phyloP scores from a whole-genome alignment of 2,329 filamentous ascomycete species.

The Diplodia scrobiculata region DNA sequence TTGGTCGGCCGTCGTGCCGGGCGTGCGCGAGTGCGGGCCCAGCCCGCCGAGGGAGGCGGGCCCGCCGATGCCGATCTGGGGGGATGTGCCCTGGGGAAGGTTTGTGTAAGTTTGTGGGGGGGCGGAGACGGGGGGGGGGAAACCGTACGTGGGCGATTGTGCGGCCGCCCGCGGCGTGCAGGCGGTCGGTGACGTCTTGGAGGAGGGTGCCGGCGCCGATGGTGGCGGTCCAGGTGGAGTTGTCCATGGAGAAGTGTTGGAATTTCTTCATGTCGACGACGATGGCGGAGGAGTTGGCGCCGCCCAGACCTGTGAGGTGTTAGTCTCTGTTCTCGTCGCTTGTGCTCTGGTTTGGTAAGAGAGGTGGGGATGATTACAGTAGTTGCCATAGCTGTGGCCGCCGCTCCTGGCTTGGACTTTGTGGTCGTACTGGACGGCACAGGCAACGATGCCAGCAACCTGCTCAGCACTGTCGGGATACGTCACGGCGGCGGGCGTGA shows the following conservation, averaged over 20 bases:
- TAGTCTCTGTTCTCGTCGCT: neutral
- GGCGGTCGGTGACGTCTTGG: constrained; percentile 41
- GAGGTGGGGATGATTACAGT: constrained; percentile 35
- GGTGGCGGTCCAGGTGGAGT: constrained; percentile 48
- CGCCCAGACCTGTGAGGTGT: constrained; percentile 47
- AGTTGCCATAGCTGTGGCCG: constrained; percentile 64
- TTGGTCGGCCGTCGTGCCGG: no score
- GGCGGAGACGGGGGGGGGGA: no score
- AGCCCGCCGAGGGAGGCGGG: no score
- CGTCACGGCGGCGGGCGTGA: constrained; percentile 58
- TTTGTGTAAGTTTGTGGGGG: no score
- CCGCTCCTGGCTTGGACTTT: constrained; percentile 65
- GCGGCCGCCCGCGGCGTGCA: constrained; percentile 42
- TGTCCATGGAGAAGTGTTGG: constrained; percentile 51
- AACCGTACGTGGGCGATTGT: constrained; percentile 52
- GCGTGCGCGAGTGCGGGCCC: no score
- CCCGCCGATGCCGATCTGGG: no score
- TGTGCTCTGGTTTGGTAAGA: neutral
- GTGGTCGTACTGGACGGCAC: constrained; percentile 54
- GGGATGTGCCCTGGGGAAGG: no score
- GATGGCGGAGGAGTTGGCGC: constrained; percentile 51
- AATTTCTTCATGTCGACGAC: constrained; percentile 56
- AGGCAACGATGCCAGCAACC: constrained; percentile 60
- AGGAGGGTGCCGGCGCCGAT: constrained; percentile 56
- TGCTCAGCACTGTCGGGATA: constrained; percentile 57